Conservation (phyloP, 1,139 yeast genomes). For the Suhomyces choctaworum region DNA sequence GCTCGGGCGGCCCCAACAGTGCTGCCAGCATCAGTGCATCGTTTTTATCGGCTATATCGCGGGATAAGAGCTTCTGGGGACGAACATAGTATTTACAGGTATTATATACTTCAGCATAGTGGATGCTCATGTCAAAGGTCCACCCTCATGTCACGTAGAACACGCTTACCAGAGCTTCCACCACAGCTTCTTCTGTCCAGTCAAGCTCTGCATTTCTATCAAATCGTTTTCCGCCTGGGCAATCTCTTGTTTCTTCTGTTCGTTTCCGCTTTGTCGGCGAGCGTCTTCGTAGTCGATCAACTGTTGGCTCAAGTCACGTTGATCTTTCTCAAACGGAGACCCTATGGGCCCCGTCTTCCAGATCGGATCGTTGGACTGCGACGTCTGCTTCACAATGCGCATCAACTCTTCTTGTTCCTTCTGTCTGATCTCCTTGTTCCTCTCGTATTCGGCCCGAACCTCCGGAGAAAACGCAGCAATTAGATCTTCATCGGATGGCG, state of each 20-base stretch:
- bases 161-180: constrained; percentile 20
- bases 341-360: constrained; percentile 76
- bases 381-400: constrained; percentile 61
- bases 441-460: constrained; percentile 71
- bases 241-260: constrained; percentile 46
- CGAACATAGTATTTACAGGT: constrained; percentile 6
- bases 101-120: too few species aligned
- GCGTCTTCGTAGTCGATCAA: constrained; percentile 52
- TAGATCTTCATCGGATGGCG: constrained; percentile 82
- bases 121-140: too few species aligned
- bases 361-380: constrained; percentile 69
- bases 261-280: constrained; percentile 48
- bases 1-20: constrained; percentile 13
- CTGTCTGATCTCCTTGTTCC: constrained; percentile 60
- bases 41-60: constrained; percentile 45
- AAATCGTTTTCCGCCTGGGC: constrained; percentile 47
- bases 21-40: constrained; percentile 21
- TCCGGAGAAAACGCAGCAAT: constrained; percentile 80
- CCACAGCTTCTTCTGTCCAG: constrained; percentile 30
- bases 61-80: constrained; percentile 51
- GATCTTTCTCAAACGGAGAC: constrained; percentile 59
- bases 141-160: too few species aligned
- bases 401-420: constrained; percentile 67
- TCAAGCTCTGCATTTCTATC: constrained; percentile 40
- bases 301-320: constrained; percentile 21